Evolutionary conservation across 1,284 basidiomycete species (phyloP), one percentile per base, ranked within the genome.

Genomic region (Ustilago sp.): DNA sequence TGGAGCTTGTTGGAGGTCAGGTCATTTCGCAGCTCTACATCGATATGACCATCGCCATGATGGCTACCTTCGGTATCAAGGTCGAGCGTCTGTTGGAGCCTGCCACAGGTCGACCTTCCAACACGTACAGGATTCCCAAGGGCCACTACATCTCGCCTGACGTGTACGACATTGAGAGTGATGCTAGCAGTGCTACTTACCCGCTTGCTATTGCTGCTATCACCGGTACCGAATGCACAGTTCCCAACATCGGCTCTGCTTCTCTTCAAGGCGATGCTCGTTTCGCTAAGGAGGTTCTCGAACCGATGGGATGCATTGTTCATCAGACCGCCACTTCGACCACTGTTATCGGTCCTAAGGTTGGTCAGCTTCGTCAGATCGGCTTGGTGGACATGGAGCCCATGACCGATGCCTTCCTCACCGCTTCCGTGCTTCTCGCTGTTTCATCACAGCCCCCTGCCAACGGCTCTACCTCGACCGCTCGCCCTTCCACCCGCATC

Each of bases 341-440:
- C 35, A 97, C 93, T n/a, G 95, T 99, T 48, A 92, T 90, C 0
- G 97, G 96, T 0, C 95, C 96, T 2, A 91, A 92, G 0, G 87
- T 91, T 23, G 94, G 94, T 2, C 88, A 91, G 80, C 89, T 99
- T 53, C 91, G 91, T 71, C 93, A 93, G 8, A 89, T 98, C 58
- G 94, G 94, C 43, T 89, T 92, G 78, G 91, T 98, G 31, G 95
- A 99, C 86, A 99, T 99, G 97, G 95, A 98, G 87, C 91, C 93
- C n/a, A 99, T 99, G 96, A 99, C 97, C 11, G 96, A 99, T 86
- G 96, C 95, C 7, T 99, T 99, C 89, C 90, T 99, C 86, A 98
- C 95, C 0, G 96, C 96, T 1, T 92, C 91, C 8, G 94, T 93
- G 2, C 88, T 99, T 17, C 94, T 94, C 57, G 95, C 96, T 62